phyloP scores from a whole-genome alignment of 768 basidiomycete genomes.

The Boletellus emodensis region DNA sequence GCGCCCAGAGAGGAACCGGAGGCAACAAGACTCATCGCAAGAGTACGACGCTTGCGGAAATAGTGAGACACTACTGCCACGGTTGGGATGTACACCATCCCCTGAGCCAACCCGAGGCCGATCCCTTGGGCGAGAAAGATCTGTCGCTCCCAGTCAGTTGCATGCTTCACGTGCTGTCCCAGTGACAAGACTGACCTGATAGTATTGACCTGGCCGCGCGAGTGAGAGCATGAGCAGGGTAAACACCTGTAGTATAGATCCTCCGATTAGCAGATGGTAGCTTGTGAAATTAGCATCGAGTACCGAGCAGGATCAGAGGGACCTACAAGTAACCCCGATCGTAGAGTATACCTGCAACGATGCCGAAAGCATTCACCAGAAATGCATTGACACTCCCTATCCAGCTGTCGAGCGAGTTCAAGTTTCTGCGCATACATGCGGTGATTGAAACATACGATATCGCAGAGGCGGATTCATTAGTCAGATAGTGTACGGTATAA shows the following conservation, averaged over 20 bases:
- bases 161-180: not conserved
- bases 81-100: slow-evolving; percentile 44
- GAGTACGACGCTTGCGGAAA: slow-evolving; percentile 37
- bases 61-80: slow-evolving; percentile 44
- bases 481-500: slow-evolving; percentile 36
- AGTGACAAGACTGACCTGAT: slow-evolving; percentile 33
- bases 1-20: slow-evolving; percentile 35
- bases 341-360: slow-evolving; percentile 43
- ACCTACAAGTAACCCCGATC: slow-evolving; percentile 51
- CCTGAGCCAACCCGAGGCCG: slow-evolving; percentile 42
- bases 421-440: not conserved
- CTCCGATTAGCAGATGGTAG: slow-evolving; percentile 43
- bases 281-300: slow-evolving; percentile 21
- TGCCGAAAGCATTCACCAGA: slow-evolving; percentile 34
- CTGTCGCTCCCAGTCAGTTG: slow-evolving; percentile 18
- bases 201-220: slow-evolving; percentile 37
- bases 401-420: slow-evolving; percentile 25
- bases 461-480: slow-evolving; percentile 30
- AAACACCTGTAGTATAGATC: slow-evolving; percentile 41
- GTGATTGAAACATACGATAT: slow-evolving; percentile 32
- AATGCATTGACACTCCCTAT: slow-evolving; percentile 48
- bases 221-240: slow-evolving; percentile 45
- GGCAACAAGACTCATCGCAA: slow-evolving; percentile 43
- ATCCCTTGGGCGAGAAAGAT: slow-evolving; percentile 50
- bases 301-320: not conserved